Evolutionary conservation across 768 basidiomycete species (phyloP).

Genomic region (Amanita phalloides): DNA sequence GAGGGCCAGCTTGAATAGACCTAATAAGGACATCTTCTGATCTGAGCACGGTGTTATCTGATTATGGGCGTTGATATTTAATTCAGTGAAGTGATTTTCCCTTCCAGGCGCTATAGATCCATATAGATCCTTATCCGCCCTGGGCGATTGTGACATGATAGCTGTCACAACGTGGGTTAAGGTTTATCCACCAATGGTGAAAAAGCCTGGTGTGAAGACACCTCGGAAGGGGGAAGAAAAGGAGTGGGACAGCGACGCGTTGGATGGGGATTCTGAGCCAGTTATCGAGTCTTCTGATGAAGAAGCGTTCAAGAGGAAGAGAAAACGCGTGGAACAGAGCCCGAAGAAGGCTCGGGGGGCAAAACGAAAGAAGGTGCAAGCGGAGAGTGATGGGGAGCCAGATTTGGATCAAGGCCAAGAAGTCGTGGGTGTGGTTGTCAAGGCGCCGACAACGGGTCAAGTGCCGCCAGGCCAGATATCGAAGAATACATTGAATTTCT

Average conservation of each 20-base stretch:
- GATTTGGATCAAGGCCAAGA: constrained; percentile 56
- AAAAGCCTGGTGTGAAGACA: background rate
- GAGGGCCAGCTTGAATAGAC: background rate
- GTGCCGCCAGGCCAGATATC: constrained; percentile 84
- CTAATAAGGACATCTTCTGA: background rate
- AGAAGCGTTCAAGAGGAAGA: constrained; percentile 12
- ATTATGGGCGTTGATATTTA: no score
- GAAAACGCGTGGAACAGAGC: constrained; percentile 13
- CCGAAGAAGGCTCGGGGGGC: background rate
- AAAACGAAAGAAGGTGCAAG: constrained; percentile 16
- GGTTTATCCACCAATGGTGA: background rate
- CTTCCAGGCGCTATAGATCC: no score
- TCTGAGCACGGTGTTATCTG: no score
- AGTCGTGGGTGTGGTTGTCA: constrained; percentile 64
- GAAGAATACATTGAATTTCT: constrained; percentile 74
- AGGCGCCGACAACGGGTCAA: constrained; percentile 76
- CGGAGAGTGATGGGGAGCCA: constrained; percentile 24
- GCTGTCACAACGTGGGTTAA: no score
- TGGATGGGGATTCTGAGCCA: constrained; percentile 28
- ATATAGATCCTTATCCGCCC: no score
- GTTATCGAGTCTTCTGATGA: constrained; percentile 11
- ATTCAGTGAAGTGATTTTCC: no score
- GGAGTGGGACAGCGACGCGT: constrained; percentile 30
- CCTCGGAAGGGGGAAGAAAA: background rate
- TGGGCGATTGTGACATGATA: no score